Percentiles rank a stretch among this genome's conserved stretches.
Conservation (phyloP, 805 yeast species). For the Metschnikowia peoriensis region DNA sequence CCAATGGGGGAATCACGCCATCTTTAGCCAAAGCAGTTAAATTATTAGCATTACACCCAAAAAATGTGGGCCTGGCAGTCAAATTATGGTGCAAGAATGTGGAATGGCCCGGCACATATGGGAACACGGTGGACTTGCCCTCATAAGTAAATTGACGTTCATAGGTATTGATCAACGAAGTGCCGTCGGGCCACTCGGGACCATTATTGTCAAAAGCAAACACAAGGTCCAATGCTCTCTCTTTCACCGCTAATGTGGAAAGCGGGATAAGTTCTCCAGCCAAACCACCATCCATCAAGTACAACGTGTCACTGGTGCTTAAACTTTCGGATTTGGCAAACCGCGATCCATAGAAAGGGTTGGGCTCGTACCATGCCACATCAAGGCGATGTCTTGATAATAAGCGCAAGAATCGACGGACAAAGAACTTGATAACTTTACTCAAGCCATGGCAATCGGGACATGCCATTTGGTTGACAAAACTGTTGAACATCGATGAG, state of each 20-base stretch:
- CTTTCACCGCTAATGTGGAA: slow-evolving; percentile 31
- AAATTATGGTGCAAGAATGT: slow-evolving; percentile 61
- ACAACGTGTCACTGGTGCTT: slow-evolving; percentile 29
- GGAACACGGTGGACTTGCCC: slow-evolving; percentile 65
- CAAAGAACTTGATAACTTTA: slow-evolving; percentile 24
- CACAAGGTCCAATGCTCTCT: slow-evolving; percentile 35
- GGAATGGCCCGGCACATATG: slow-evolving; percentile 71
- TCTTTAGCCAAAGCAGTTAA: slow-evolving; percentile 50
- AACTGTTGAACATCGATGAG: slow-evolving; percentile 38
- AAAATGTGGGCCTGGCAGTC: slow-evolving; percentile 71
- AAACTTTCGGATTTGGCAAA: slow-evolving; percentile 28
- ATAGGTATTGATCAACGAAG: slow-evolving; percentile 30
- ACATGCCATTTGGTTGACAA: slow-evolving; percentile 34
- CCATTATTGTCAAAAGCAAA: slow-evolving; percentile 37
- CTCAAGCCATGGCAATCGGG: slow-evolving; percentile 28
- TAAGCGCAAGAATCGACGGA: slow-evolving; percentile 23
- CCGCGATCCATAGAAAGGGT: slow-evolving; percentile 34
- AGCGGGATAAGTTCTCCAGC: slow-evolving; percentile 38
- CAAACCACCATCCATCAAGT: slow-evolving; percentile 40
- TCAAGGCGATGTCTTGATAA: slow-evolving; percentile 29
- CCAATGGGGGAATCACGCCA: slow-evolving; percentile 59
- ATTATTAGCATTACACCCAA: slow-evolving; percentile 74
- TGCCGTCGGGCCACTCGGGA: slow-evolving; percentile 36
- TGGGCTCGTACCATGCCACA: slow-evolving; percentile 35
- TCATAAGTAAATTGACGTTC: slow-evolving; percentile 36